Base-by-base conservation (phyloP, 2,329 filamentous ascomycete genomes). In the Parastagonospora nodorum region DNA sequence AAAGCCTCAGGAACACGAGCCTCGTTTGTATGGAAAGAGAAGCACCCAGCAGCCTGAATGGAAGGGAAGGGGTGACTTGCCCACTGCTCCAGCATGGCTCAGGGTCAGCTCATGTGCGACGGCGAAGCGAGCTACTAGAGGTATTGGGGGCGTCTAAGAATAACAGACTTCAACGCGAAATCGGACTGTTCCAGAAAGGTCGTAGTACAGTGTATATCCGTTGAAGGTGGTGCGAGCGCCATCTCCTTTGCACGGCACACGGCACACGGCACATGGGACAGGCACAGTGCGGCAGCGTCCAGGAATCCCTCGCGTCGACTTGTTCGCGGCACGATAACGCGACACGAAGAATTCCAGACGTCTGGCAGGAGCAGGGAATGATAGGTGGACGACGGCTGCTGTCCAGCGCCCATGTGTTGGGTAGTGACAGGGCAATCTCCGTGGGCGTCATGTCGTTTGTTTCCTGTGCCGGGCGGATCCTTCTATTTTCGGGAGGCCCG, bases 171-270 rank as follows among this genome's bases (percentile, higher is more conserved):
- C 37, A 33, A 42, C 33, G 42, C 42, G 29, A 36, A 14, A 47
- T 42, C 37, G 51, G 24, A 38, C 38, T 45, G 55, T 55, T 50
- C 49, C 37, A 45, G 52, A 58, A 51, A 11, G 39, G 42, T 36
- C 19, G 24, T 40, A 24, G 24, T 14, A 40, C 19, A 29, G 14
- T 40, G 38, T 28, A 27, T 40, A 42, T 32, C 42, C 42, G 45
- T 37, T 43, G 37, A 24, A 30, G 45, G n/a, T 45, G 46, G 45
- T 45, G 50, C 38, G 45, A 37, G 50, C 50, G 36, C 36, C 36
- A 24, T 24, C 19, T 24, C 19, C 19, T 24, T 24, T 24, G 19
- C 19, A 24, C 19, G 19, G 19, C 19, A 24, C 19, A 24, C 19
- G 19, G 19, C 19, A 24, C 19, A 24, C 19, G 19, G 19, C 19